Conservation (phyloP, 768 basidiomycete genomes). For the Postia placenta region DNA sequence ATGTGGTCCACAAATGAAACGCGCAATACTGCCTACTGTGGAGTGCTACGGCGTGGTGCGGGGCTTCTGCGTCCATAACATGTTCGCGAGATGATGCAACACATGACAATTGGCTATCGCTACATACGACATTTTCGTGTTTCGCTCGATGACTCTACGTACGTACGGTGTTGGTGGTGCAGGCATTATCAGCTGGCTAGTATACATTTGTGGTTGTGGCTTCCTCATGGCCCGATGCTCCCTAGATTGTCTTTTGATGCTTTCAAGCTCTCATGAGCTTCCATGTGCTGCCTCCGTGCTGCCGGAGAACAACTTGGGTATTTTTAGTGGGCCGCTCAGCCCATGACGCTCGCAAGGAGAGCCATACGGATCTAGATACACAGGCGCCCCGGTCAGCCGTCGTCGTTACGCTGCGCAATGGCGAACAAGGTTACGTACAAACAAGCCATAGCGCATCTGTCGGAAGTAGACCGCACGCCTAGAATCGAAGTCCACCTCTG, state of each 20-base stretch:
- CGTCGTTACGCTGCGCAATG: background rate
- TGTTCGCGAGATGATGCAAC: no score
- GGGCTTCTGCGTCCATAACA: no score
- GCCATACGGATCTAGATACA: constrained; percentile 43
- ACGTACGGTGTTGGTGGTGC: no score
- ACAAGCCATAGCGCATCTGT: constrained; percentile 97
- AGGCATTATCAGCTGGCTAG: no score
- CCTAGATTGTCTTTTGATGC: background rate
- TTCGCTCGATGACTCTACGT: no score
- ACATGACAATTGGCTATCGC: no score
- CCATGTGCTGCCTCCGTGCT: background rate
- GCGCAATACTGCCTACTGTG: no score
- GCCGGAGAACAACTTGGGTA: background rate
- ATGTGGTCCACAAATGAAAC: no score
- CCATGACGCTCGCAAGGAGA: constrained; percentile 42
- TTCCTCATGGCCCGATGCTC: background rate
- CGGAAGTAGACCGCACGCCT: constrained; percentile 95
- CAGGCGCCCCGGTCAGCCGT: background rate
- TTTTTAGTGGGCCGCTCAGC: constrained; percentile 2
- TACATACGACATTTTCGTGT: no score
- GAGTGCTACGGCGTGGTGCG: no score
- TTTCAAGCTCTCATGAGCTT: background rate
- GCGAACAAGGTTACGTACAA: constrained; percentile 51
- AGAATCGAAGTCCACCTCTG: constrained; percentile 95
- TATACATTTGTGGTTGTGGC: background rate